Base-by-base conservation (phyloP, 441 rosid genomes). In the Syzygium malaccense region DNA sequence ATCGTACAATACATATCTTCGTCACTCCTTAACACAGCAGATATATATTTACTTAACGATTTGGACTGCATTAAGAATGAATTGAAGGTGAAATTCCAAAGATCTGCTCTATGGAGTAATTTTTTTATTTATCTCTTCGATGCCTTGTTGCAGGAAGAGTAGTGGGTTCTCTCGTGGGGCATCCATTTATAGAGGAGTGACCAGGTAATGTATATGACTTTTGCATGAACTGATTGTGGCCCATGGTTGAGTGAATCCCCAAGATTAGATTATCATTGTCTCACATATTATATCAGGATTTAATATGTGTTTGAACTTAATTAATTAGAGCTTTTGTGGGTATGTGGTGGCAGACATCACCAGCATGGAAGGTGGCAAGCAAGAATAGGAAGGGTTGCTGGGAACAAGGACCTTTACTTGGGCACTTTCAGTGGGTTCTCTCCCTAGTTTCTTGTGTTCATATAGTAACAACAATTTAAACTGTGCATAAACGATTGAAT, bases 161-260 rank as follows among this genome's bases (percentile, higher is more conserved):
- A 88, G 89, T 56, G 89, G 89, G 62, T 88, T 88, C 33, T 88
- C 89, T 10, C 80, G 87, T 3, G 89, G 89, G 75, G 89, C 89
- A 41, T 88, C 89, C 45, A 85, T 88, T 28, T 88, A 88, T 80
- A 54, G 89, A 54, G 89, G 89, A 18, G 89, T 88, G 37, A 88
- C 89, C 64, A 88, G 89, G 88, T 87, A 87, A 23, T 7, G 32
- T 12, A 71, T 25, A 53, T 26, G 53, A 57, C 30, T 57, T 51
- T 71, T 37, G 49, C 49, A 11, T 37, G 26, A 28, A 71, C 25
- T 37, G 80, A 11, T 71, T 37, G 83, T 75, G 17, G 75, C 41
- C 75, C 75, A 64, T 19, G 23, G 75, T 64, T 64, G 41, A 32
- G 23, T 64, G 75, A 64, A 64, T 64, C 75, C 75, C 41, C 75